Evolutionary conservation across 768 basidiomycete genomes (phyloP).

Genomic region (Tricholoma sp.): DNA sequence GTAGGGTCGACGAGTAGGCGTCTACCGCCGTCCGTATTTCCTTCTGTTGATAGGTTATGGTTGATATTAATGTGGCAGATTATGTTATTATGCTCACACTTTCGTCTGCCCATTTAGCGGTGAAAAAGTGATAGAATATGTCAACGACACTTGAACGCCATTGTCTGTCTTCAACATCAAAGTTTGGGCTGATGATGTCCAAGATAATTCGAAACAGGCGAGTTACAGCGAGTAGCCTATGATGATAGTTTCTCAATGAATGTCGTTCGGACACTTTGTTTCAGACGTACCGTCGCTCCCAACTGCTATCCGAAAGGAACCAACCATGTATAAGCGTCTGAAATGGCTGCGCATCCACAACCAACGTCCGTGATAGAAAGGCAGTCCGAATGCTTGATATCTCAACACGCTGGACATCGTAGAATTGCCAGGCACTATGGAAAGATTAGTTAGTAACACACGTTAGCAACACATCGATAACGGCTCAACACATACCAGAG

Average conservation of each 20-base stretch:
- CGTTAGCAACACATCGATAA: background rate
- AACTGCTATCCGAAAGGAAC: conserved; percentile 30
- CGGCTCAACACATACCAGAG: conserved; percentile 42
- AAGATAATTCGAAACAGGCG: conserved; percentile 62
- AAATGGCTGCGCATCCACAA: conserved; percentile 62
- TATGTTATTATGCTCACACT: conserved; percentile 33
- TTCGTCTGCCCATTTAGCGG: conserved; percentile 57
- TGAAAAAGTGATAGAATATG: conserved; percentile 59
- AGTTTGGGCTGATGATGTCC: conserved; percentile 60
- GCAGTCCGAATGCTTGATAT: conserved; percentile 48
- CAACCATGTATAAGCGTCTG: conserved; percentile 40
- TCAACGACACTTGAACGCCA: conserved; percentile 61
- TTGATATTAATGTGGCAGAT: background rate
- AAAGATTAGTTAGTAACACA: conserved; percentile 1
- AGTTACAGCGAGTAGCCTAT: conserved; percentile 46
- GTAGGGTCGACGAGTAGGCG: conserved; percentile 53
- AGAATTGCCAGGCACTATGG: conserved; percentile 62
- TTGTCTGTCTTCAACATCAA: conserved; percentile 58
- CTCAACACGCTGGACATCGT: conserved; percentile 54
- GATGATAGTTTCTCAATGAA: background rate
- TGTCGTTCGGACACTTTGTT: background rate
- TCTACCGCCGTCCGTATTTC: conserved; percentile 58
- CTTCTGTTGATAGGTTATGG: conserved; percentile 42
- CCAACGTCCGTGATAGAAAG: conserved; percentile 53
- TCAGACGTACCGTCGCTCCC: conserved; percentile 47